These are phyloP conservation scores for Tubosaeta sp. DNA, from an alignment of 768 basidiomycete genomes.

Conservation along the genomic window DNA sequence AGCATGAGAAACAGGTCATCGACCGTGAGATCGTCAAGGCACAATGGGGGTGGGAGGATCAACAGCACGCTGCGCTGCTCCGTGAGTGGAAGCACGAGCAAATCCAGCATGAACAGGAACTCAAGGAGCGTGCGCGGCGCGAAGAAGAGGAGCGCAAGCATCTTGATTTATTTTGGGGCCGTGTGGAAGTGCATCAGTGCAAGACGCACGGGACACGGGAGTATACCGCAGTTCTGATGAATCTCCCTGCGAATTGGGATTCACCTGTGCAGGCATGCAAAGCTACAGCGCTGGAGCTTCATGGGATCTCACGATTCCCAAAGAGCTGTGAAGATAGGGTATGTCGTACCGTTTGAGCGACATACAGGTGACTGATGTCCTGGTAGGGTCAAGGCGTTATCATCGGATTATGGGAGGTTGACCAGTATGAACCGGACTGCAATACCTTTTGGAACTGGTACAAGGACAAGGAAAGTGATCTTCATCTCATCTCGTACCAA, in stretches of 20 bases:
- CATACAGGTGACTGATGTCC: background rate
- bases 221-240: conserved; percentile 29
- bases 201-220: conserved; percentile 24
- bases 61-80: conserved; percentile 4
- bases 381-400: conserved; percentile 13
- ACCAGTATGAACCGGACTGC: conserved; percentile 27
- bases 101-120: conserved; percentile 9
- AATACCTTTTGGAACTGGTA: conserved; percentile 21
- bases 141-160: conserved; percentile 18
- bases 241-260: conserved; percentile 23
- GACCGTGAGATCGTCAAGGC: conserved; percentile 8
- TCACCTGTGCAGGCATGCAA: conserved; percentile 22
- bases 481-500: background rate
- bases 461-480: conserved; percentile 26
- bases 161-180: conserved; percentile 22
- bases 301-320: conserved; percentile 16
- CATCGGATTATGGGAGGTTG: conserved; percentile 26
- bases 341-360: background rate
- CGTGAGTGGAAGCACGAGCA: conserved; percentile 20
- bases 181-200: conserved; percentile 20
- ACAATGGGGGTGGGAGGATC: conserved; percentile 20
- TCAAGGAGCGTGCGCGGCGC: conserved; percentile 17
- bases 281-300: conserved; percentile 20
- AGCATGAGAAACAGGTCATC: conserved; percentile 12
- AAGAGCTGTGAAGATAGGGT: conserved; percentile 22